Percentiles rank a stretch among this genome's conserved stretches.
Evolutionary conservation across 192 early-diverging fungal genomes (phyloP).

Genomic region (Tieghemiomyces parasiticus): DNA sequence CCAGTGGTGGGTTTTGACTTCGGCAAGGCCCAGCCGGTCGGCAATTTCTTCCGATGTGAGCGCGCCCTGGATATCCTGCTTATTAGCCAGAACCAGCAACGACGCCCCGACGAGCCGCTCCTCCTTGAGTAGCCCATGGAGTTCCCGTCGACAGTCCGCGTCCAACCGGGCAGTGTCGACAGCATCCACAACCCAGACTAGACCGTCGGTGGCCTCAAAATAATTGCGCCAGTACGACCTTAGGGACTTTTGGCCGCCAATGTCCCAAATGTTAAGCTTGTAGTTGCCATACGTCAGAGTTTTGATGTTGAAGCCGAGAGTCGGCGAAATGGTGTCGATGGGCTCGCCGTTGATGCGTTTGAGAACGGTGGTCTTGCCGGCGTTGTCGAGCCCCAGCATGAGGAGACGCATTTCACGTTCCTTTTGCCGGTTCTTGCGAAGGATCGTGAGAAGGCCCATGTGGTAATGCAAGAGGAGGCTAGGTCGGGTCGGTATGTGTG

Average conservation of each 20-base stretch:
- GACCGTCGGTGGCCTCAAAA: constrained; percentile 95
- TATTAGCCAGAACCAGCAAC: constrained; percentile 91
- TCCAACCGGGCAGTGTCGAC: constrained; percentile 71
- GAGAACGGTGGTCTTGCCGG: constrained; percentile 96
- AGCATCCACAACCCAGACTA: constrained; percentile 97
- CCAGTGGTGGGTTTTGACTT: constrained; percentile 85
- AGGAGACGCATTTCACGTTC: constrained; percentile 91
- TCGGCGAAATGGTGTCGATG: constrained; percentile 82
- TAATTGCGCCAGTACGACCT: constrained; percentile 99
- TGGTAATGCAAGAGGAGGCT: no score
- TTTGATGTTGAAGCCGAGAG: constrained; percentile 96
- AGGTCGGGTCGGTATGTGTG: no score
- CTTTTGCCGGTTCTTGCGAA: constrained; percentile 79
- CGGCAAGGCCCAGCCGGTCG: constrained; percentile 49
- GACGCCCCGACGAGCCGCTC: constrained; percentile 90
- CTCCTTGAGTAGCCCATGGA: constrained; percentile 66
- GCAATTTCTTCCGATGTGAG: constrained; percentile 52
- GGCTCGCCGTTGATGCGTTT: constrained; percentile 90
- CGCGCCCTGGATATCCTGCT: constrained; percentile 88
- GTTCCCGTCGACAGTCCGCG: constrained; percentile 66
- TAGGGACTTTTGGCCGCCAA: constrained; percentile 95
- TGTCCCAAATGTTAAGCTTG: constrained; percentile 90
- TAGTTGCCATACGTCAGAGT: constrained; percentile 63
- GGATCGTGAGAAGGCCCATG: constrained; percentile 93
- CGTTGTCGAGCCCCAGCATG: constrained; percentile 96